Evolutionary conservation across 169 alveolate species (phyloP).

Genomic region (Plasmodium blacklocki): DNA sequence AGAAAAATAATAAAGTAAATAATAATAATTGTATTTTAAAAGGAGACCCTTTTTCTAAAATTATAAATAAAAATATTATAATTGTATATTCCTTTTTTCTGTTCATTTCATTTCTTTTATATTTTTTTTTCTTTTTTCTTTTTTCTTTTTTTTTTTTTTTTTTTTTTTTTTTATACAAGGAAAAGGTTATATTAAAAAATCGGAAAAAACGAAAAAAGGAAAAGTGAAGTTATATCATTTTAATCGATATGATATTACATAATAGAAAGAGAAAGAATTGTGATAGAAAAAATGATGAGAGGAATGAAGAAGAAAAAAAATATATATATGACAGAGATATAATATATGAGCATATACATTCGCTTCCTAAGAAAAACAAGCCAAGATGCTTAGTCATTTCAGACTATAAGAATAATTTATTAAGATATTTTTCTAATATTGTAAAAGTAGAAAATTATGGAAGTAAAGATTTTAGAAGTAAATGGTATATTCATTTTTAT

Average conservation of each 20-base stretch:
- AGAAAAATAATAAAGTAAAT: no score
- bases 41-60: no score
- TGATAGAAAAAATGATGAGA: constrained; percentile 9
- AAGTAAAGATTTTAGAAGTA: constrained; percentile 6
- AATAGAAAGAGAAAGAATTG: constrained; percentile 2
- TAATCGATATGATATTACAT: constrained; percentile 1
- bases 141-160: neutral
- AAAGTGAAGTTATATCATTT: constrained; percentile 13
- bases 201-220: constrained; percentile 4
- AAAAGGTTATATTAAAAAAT: neutral
- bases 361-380: constrained; percentile 54
- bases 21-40: no score
- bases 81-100: neutral
- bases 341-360: constrained; percentile 65
- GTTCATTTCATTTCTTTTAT: neutral
- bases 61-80: neutral
- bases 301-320: constrained; percentile 8
- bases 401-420: constrained; percentile 33
- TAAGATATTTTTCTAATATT: constrained; percentile 24
- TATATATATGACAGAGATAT: constrained; percentile 38
- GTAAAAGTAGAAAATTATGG: constrained; percentile 21
- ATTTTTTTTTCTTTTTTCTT: neutral
- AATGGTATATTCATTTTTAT: constrained; percentile 71
- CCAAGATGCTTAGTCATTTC: constrained; percentile 66
- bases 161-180: no score